Conservation (phyloP, 2,329 filamentous ascomycete genomes). For the Fusarium chaquense region DNA sequence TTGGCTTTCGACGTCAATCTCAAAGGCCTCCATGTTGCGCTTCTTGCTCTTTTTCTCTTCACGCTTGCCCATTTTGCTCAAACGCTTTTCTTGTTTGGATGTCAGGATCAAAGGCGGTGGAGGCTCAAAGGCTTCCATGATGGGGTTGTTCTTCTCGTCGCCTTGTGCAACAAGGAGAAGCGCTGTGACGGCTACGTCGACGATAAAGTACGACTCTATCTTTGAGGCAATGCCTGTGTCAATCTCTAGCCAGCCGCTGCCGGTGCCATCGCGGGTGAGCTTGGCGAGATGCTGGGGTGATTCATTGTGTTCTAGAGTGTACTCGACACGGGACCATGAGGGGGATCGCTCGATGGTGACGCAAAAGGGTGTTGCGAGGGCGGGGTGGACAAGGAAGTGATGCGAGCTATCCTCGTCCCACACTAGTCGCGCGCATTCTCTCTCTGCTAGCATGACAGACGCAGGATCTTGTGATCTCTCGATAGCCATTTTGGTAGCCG, state of each 20-base stretch:
- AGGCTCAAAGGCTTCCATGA: conserved; percentile 68
- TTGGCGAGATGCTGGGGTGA: conserved; percentile 70
- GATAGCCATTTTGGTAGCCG: conserved; percentile 72
- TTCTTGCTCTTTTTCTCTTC: conserved; percentile 50
- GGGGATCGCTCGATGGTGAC: conserved; percentile 69
- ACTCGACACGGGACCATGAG: conserved; percentile 71
- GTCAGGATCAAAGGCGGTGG: conserved; percentile 58
- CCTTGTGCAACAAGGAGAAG: conserved; percentile 69
- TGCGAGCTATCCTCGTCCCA: conserved; percentile 73
- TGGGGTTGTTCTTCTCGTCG: conserved; percentile 63
- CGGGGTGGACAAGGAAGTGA: conserved; percentile 73
- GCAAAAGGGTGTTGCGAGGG: conserved; percentile 72
- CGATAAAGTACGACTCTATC: conserved; percentile 71
- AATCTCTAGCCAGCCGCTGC: conserved; percentile 70
- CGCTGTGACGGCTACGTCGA: conserved; percentile 72
- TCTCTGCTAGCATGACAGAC: conserved; percentile 72
- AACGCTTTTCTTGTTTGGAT: conserved; percentile 44
- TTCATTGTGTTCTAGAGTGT: conserved; percentile 74
- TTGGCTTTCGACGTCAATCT: conserved; percentile 73
- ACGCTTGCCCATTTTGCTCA: conserved; percentile 50
- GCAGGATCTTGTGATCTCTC: conserved; percentile 70
- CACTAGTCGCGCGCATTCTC: conserved; percentile 77
- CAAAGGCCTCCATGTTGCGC: conserved; percentile 67
- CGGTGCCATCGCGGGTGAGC: conserved; percentile 70
- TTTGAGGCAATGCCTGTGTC: conserved; percentile 70